Evolutionary conservation across 345 rosid genomes (phyloP), one percentile per base, ranked within the genome.

Genomic region (Melaleuca alternifolia): DNA sequence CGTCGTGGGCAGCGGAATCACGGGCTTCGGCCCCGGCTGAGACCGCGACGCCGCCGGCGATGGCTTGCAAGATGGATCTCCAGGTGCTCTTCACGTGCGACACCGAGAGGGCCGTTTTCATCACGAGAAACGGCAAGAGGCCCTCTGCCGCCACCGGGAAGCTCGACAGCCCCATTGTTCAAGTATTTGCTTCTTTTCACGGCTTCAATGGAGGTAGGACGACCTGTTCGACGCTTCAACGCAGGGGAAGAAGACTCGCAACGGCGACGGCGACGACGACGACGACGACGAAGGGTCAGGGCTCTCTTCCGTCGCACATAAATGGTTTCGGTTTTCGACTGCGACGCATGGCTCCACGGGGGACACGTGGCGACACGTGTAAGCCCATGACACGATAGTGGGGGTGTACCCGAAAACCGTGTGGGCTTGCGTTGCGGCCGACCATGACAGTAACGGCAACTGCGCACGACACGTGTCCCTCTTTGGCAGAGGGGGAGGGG

Each of bases 361-460:
- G 41, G 77, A 62, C 77, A 30, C 44, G 77, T 62, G 77, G 77
- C 77, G 77, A 62, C 77, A 62, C 77, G 77, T 62, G 77, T 62
- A 9, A 62, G 77, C 44, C 23, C 44, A 37, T 21, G 76, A 30
- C 28, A 62, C 41, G 76, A 33, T 62, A 30, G 41, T 41, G 41
- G 2, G 71, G 37, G 33, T 13, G 9, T n/a, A n/a, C 37, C n/a
- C 5, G 28, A 57, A 26, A 95, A 95, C 84, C 89, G 93, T 53
- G 92, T 91, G 33, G 33, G 37, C 71, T 41, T 41, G 18, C 33
- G 71, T 59, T n/a, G 5, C 16, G 18, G 10, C 33, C 16, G 18
- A 4, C 33, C 71, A 2, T 13, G 71, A 59, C 12, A n/a, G 37
- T 12, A 2, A 59, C 37, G 71, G 71, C 71, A 16, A n/a, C 18